Conservation (phyloP, 2,329 filamentous ascomycete genomes). For the Penicillium polonicum region DNA sequence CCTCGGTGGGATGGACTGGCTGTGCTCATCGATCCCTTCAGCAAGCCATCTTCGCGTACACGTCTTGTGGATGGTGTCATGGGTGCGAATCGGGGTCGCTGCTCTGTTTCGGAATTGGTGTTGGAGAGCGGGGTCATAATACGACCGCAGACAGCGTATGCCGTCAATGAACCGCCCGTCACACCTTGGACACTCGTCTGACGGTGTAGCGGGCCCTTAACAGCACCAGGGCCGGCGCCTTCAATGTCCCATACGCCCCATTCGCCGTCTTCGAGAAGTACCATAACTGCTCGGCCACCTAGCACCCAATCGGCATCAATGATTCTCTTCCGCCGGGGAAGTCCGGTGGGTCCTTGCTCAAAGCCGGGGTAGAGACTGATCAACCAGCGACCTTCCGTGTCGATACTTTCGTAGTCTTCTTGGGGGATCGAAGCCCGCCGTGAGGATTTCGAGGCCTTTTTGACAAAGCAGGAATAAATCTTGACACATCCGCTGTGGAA, state of each 20-base stretch:
- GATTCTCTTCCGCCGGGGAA: conserved; percentile 42
- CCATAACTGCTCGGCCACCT: conserved; percentile 46
- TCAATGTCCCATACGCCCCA: conserved; percentile 53
- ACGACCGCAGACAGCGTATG: conserved; percentile 45
- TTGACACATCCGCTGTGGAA: conserved; percentile 57
- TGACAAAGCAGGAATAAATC: conserved; percentile 54
- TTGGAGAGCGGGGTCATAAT: conserved; percentile 34
- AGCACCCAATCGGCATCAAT: conserved; percentile 49
- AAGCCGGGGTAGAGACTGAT: conserved; percentile 47
- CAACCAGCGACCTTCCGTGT: conserved; percentile 44
- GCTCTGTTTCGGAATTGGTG: conserved; percentile 29
- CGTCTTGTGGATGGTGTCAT: conserved; percentile 51
- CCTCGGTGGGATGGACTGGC: conserved; percentile 39
- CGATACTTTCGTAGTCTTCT: conserved; percentile 33
- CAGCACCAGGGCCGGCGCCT: conserved; percentile 42
- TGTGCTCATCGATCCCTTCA: conserved; percentile 38
- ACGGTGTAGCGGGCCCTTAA: conserved; percentile 40
- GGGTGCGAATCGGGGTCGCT: conserved; percentile 43
- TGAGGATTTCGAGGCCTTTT: conserved; percentile 25
- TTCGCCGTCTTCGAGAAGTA: conserved; percentile 47
- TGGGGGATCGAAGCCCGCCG: conserved; percentile 32
- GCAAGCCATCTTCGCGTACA: conserved; percentile 45
- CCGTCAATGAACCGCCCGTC: conserved; percentile 41
- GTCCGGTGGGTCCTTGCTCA: conserved; percentile 30
- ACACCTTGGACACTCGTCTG: conserved; percentile 42